phyloP scores from a whole-genome alignment of 164 flowering plant species.

The Macadamia tetraphylla region DNA sequence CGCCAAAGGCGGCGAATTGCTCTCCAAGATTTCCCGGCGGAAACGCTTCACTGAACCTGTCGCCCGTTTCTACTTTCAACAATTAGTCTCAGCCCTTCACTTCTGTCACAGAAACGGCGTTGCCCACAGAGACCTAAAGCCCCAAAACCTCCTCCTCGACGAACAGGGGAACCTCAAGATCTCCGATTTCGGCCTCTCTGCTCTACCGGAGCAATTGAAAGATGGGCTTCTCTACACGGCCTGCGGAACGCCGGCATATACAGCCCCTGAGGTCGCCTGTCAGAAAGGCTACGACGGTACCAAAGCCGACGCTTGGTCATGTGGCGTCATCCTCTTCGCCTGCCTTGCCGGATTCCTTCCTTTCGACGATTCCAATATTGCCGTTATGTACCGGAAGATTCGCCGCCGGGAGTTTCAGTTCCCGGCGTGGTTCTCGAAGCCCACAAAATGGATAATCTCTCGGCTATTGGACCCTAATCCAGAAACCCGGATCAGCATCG shows the following conservation, averaged over 20 bases:
- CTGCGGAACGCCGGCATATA: conserved; percentile 35
- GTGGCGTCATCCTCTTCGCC: conserved; percentile 59
- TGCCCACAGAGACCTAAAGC: conserved; percentile 74
- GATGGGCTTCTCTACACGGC: conserved; percentile 53
- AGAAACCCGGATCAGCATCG: conserved; percentile 41
- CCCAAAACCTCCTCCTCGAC: conserved; percentile 69
- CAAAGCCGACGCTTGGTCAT: conserved; percentile 53
- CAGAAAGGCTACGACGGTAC: conserved; percentile 39
- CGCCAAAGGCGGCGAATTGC: conserved; percentile 67
- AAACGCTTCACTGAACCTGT: conserved; percentile 41
- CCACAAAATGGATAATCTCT: conserved; percentile 31
- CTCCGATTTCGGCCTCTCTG: conserved; percentile 74
- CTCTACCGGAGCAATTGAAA: conserved; percentile 39
- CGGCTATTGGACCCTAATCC: conserved; percentile 75
- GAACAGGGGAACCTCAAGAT: conserved; percentile 47
- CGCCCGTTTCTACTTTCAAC: conserved; percentile 55
- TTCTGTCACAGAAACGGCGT: conserved; percentile 70
- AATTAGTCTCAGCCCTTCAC: conserved; percentile 53
- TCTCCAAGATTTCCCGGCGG: conserved; percentile 33
- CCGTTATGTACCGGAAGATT: conserved; percentile 52
- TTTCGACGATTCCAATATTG: conserved; percentile 54
- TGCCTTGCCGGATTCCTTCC: conserved; percentile 57
- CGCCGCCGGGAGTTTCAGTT: conserved; percentile 35
- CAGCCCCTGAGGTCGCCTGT: conserved; percentile 58
- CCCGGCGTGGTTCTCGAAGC: conserved; percentile 47